Conservation (phyloP, 2,329 filamentous ascomycete genomes). For the Aspergillus terreus region DNA sequence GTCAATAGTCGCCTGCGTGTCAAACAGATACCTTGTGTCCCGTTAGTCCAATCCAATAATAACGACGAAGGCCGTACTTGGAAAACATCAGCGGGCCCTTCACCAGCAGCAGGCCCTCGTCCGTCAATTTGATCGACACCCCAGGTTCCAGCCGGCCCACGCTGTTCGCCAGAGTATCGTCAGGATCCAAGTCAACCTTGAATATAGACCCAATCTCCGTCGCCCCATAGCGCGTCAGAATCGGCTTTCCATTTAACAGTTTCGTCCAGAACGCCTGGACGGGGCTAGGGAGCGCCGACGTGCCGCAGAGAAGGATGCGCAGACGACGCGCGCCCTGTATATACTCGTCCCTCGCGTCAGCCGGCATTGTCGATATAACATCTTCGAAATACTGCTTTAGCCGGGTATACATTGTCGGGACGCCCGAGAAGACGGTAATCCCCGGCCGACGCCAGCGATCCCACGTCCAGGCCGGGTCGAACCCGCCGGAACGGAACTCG, state of each 20-base stretch:
- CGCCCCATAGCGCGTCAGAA: conserved; percentile 43
- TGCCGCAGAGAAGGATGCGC: conserved; percentile 31
- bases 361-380: conserved; percentile 24
- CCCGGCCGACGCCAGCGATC: conserved; percentile 39
- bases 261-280: conserved; percentile 49
- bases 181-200: conserved; percentile 35
- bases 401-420: conserved; percentile 48
- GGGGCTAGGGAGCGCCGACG: conserved; percentile 48
- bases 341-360: conserved; percentile 31
- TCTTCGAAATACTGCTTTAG: conserved; percentile 42
- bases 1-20: conserved; percentile 37
- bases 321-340: conserved; percentile 32
- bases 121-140: conserved; percentile 41
- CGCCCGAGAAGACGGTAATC: conserved; percentile 45
- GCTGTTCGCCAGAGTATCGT: conserved; percentile 16
- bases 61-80: conserved; percentile 26
- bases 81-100: conserved; percentile 36
- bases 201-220: conserved; percentile 45
- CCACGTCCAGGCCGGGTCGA: conserved; percentile 43
- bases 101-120: conserved; percentile 49
- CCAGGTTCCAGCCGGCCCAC: conserved; percentile 37
- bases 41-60: neutral
- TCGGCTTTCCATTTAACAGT: conserved; percentile 23
- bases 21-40: conserved; percentile 31
- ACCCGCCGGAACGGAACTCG: conserved; percentile 42